Base-by-base conservation (phyloP, 345 rosid species). In the Ailanthus altissimus region DNA sequence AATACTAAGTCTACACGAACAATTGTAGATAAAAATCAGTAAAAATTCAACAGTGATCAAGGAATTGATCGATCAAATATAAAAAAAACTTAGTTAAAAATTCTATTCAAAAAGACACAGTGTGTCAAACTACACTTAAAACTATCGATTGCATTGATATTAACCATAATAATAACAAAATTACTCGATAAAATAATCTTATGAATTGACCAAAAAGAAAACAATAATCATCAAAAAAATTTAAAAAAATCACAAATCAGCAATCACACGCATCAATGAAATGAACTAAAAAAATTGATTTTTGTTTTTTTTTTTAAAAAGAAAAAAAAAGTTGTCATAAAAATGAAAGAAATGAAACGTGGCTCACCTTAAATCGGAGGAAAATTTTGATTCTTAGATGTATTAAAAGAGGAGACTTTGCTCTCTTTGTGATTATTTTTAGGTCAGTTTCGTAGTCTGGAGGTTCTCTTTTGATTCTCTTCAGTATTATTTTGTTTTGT, bases 361-460 rank as follows among this genome's bases (percentile, higher is more conserved):
- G 38, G 8, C 32, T 36, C 1, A 80, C 83, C 78, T 77, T 10
- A 67, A 64, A 42, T 69, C 5, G 63, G 59, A 46, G 25, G 9
- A 21, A 40, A 51, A 58, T 58, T 6, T 12, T 38, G 75, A 74
- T 72, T 7, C 67, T 75, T 47, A 56, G 70, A 60, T 12, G 58
- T 57, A 13, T 69, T 65, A 51, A 62, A 14, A 18, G 67, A 46
- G 69, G 25, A 13, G 75, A 23, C 36, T 74, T 62, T 49, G 32
- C 59, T n/a, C 40, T 60, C 18, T 20, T 9, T 26, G 18, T 42
- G 3, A 43, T 42, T 28, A 36, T n/a, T 28, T 23, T 56, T 67
- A 46, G 73, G 73, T 75, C 72, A 75, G 62, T 42, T 75, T 18
- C 53, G 56, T 4, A 67, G 78, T 18, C 23, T 72, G 71, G 53